These are phyloP conservation scores for Plasmodium berghei DNA, from an alignment of 169 alveolate species.

Conservation along the genomic window DNA sequence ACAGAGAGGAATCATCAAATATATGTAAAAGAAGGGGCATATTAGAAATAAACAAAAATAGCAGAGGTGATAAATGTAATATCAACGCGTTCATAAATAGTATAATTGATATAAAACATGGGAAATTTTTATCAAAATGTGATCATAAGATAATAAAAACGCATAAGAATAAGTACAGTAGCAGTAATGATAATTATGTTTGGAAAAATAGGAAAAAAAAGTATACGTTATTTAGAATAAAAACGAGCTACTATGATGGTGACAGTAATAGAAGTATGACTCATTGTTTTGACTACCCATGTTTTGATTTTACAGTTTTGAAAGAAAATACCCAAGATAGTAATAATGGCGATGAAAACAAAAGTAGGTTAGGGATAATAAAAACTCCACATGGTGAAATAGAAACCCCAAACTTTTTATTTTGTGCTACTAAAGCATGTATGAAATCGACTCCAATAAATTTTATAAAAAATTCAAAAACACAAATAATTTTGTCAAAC, in stretches of 20 bases:
- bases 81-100: neutral
- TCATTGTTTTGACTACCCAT: constrained; percentile 11
- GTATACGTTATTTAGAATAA: no score
- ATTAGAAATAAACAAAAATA: no score
- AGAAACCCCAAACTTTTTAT: constrained; percentile 98
- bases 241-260: no score
- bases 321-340: constrained; percentile 18
- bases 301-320: constrained; percentile 29
- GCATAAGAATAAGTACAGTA: neutral
- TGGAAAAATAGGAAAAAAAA: neutral
- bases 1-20: no score
- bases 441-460: constrained; percentile 81
- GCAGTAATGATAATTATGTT: neutral
- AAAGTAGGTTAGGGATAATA: constrained; percentile 95
- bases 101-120: neutral
- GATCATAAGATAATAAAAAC: neutral
- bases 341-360: constrained; percentile 73
- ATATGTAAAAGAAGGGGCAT: no score
- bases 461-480: constrained; percentile 79
- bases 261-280: no score
- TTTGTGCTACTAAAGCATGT: constrained; percentile 99
- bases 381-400: constrained; percentile 95
- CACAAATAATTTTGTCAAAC: constrained; percentile 90
- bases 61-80: no score
- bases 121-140: no score